These are phyloP conservation scores for Dioscorea dumetorum DNA, from an alignment of 106 monocot species.

Conservation along the genomic window DNA sequence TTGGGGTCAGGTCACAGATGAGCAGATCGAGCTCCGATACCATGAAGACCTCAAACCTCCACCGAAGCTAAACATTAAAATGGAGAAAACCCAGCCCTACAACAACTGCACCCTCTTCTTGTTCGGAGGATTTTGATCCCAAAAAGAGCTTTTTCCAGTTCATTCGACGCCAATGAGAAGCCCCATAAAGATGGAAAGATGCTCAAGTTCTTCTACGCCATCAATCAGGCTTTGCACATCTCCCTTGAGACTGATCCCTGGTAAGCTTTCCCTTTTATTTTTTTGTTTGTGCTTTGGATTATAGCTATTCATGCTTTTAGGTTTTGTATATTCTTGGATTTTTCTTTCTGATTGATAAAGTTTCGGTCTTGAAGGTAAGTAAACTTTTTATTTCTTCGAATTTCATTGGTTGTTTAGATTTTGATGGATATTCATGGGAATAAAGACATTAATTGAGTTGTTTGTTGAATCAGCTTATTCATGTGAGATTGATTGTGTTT, in stretches of 20 bases:
- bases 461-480: neutral
- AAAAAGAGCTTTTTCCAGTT: slow-evolving; percentile 29
- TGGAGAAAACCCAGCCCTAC: no score
- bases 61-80: no score
- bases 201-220: slow-evolving; percentile 79
- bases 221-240: slow-evolving; percentile 96
- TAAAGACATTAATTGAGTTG: neutral
- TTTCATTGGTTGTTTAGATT: neutral
- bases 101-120: no score
- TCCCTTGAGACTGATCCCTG: slow-evolving; percentile 92
- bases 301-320: no score
- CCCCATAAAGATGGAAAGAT: slow-evolving; percentile 23
- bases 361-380: neutral
- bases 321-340: neutral
- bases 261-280: slow-evolving; percentile 13
- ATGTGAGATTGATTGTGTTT: neutral
- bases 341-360: neutral
- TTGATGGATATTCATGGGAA: neutral
- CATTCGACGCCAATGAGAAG: slow-evolving; percentile 2
- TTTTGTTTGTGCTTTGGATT: no score
- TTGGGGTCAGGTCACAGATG: no score
- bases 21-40: no score
- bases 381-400: neutral
- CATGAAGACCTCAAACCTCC: no score
- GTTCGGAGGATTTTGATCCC: slow-evolving; percentile 3